Conservation (phyloP, 139 green algal species). For the Yamagishiella unicocca region DNA sequence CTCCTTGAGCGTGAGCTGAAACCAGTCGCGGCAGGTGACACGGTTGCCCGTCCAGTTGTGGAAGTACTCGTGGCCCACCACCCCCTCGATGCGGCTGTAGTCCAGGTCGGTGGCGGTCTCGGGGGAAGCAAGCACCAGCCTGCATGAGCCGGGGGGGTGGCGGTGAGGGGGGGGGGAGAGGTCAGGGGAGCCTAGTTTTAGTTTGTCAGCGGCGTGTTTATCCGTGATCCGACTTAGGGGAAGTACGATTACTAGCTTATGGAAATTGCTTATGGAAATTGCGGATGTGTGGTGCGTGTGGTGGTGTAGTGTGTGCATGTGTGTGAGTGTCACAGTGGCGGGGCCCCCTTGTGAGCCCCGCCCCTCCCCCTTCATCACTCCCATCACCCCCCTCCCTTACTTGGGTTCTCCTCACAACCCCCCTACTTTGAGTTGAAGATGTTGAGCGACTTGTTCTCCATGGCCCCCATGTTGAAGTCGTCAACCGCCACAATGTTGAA, state of each 20-base stretch:
- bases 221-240: too few relatives aligned
- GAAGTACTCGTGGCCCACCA: constrained; percentile 96
- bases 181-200: too few relatives aligned
- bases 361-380: neutral
- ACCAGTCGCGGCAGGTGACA: constrained; percentile 97
- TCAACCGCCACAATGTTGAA: constrained; percentile 96
- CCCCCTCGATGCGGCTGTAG: constrained; percentile 93
- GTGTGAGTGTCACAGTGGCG: neutral
- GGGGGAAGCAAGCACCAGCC: constrained; percentile 92
- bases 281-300: too few relatives aligned
- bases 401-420: neutral
- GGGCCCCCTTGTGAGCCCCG: neutral
- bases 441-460: constrained; percentile 99
- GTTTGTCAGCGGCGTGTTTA: too few relatives aligned
- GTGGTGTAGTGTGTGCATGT: too few relatives aligned
- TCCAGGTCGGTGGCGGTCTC: constrained; percentile 95
- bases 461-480: constrained; percentile 99
- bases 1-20: constrained; percentile 99
- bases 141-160: constrained; percentile 3
- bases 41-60: constrained; percentile 95
- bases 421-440: constrained; percentile 89
- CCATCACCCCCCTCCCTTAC: neutral
- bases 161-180: neutral
- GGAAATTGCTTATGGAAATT: too few relatives aligned
- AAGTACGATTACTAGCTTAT: too few relatives aligned